Evolutionary conservation across 2,329 filamentous ascomycete genomes (phyloP).

Genomic region (Venturia aucupariae): DNA sequence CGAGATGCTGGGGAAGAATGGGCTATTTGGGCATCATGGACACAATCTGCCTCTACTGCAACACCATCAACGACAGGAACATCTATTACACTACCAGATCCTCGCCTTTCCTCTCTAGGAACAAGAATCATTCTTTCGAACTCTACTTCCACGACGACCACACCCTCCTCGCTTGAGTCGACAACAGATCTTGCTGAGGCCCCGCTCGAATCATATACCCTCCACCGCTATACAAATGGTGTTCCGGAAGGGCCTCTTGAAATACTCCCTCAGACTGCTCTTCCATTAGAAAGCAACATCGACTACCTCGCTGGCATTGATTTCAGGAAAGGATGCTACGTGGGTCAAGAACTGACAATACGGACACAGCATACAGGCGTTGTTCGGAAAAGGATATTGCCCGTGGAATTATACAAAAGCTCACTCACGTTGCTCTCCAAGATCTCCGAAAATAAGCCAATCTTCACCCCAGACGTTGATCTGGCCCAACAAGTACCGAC

Average conservation of each 20-base stretch:
- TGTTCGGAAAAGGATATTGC: slow-evolving; percentile 80
- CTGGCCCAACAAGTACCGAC: slow-evolving; percentile 24
- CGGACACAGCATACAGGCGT: slow-evolving; percentile 91
- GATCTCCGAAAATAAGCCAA: slow-evolving; percentile 40
- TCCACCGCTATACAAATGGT: slow-evolving; percentile 70
- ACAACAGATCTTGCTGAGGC: slow-evolving; percentile 3
- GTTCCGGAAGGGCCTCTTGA: slow-evolving; percentile 80
- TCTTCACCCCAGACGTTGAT: slow-evolving; percentile 21
- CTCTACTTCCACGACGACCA: slow-evolving; percentile 13
- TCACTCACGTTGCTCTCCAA: slow-evolving; percentile 26
- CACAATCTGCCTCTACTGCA: neutral
- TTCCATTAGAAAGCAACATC: slow-evolving; percentile 85
- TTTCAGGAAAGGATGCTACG: slow-evolving; percentile 93
- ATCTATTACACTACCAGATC: slow-evolving; percentile 4
- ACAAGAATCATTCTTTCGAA: slow-evolving; percentile 20
- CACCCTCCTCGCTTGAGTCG: slow-evolving; percentile 19
- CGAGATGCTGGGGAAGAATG: slow-evolving; percentile 55
- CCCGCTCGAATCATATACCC: slow-evolving; percentile 49
- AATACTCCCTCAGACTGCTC: slow-evolving; percentile 57
- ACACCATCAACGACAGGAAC: neutral
- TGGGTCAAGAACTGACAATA: slow-evolving; percentile 94
- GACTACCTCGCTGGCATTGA: slow-evolving; percentile 80
- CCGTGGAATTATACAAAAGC: slow-evolving; percentile 58
- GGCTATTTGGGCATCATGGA: slow-evolving; percentile 66
- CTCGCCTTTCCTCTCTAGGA: slow-evolving; percentile 7